These are phyloP conservation scores for Ceratocystis huliohia DNA, from an alignment of 2,329 filamentous ascomycete genomes.

Conservation along the genomic window DNA sequence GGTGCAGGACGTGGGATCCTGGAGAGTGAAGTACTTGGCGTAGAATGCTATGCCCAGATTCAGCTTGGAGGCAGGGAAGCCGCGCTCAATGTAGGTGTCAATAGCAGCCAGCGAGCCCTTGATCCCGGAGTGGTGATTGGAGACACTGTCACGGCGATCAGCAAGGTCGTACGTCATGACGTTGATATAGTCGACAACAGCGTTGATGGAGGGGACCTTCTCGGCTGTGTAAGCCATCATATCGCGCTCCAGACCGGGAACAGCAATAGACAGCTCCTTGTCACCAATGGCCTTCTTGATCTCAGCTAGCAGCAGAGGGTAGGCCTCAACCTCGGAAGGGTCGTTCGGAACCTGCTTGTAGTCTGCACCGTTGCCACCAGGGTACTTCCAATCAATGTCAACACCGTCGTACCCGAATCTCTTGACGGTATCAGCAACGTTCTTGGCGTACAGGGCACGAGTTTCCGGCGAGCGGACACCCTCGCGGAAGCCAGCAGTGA, in stretches of 20 bases:
- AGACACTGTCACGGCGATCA: slow-evolving; percentile 53
- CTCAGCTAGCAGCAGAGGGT: slow-evolving; percentile 46
- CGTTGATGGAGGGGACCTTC: slow-evolving; percentile 46
- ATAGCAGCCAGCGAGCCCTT: slow-evolving; percentile 41
- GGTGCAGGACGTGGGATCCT: slow-evolving; percentile 29
- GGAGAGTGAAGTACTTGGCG: slow-evolving; percentile 49
- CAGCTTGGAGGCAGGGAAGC: slow-evolving; percentile 38
- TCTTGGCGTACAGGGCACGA: slow-evolving; percentile 48
- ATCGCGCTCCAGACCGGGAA: slow-evolving; percentile 50
- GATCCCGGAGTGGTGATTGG: slow-evolving; percentile 52
- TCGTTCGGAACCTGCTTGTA: slow-evolving; percentile 39
- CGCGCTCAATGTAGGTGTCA: slow-evolving; percentile 45
- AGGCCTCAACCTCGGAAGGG: slow-evolving; percentile 49
- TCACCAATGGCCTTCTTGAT: slow-evolving; percentile 45
- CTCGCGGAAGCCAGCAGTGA: slow-evolving; percentile 47
- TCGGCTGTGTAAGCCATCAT: slow-evolving; percentile 53
- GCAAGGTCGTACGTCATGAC: slow-evolving; percentile 57
- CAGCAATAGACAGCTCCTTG: slow-evolving; percentile 51
- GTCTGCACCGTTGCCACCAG: slow-evolving; percentile 48
- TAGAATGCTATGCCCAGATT: slow-evolving; percentile 57
- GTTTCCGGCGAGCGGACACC: slow-evolving; percentile 41
- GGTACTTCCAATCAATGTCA: slow-evolving; percentile 25
- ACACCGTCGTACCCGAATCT: slow-evolving; percentile 52
- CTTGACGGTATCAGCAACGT: slow-evolving; percentile 50
- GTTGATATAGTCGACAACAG: slow-evolving; percentile 55